Conservation (phyloP, 2,329 filamentous ascomycete species). For the Fusarium sp. region DNA sequence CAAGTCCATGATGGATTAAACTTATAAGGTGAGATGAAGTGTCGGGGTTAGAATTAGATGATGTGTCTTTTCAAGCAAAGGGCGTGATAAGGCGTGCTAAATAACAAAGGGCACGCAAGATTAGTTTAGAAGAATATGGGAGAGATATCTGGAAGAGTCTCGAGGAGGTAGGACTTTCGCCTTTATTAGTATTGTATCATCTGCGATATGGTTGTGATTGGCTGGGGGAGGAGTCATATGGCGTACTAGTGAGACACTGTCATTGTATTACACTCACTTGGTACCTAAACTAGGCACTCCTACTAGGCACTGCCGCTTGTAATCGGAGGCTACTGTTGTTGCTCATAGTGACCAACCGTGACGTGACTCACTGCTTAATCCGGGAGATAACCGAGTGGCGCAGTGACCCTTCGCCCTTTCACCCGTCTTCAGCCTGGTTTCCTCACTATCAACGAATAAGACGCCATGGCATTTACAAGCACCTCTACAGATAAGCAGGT, state of each 20-base stretch:
- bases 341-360: conserved; percentile 10
- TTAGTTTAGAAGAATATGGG: conserved; percentile 24
- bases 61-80: conserved; percentile 8
- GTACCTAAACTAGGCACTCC: conserved; percentile 10
- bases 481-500: conserved; percentile 26
- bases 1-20: conserved; percentile 36
- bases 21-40: conserved; percentile 17
- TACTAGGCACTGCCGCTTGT: background rate
- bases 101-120: conserved; percentile 33
- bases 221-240: conserved; percentile 45
- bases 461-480: background rate
- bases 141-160: conserved; percentile 41
- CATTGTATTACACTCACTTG: conserved; percentile 18
- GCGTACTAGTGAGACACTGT: conserved; percentile 26
- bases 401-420: conserved; percentile 4
- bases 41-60: conserved; percentile 10
- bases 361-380: conserved; percentile 40
- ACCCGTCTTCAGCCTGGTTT: conserved; percentile 4
- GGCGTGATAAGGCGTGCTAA: conserved; percentile 36
- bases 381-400: conserved; percentile 37
- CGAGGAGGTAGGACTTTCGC: conserved; percentile 20
- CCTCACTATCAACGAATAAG: conserved; percentile 1
- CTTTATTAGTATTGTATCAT: conserved; percentile 42
- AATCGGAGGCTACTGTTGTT: background rate
- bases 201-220: conserved; percentile 39